Base-by-base conservation (phyloP, 2,329 filamentous ascomycete species). In the Fusarium avenaceum region DNA sequence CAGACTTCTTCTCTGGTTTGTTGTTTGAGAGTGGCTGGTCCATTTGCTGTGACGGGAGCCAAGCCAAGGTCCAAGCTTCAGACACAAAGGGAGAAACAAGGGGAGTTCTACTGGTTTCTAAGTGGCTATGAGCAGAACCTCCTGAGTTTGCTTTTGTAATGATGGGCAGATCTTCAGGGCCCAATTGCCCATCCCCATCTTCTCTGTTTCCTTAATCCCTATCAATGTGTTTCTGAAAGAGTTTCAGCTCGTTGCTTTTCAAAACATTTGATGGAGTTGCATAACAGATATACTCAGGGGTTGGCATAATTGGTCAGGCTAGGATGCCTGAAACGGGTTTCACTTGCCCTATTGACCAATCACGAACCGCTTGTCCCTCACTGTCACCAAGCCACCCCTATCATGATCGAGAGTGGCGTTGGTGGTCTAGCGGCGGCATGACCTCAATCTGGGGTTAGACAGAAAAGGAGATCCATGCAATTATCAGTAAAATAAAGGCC, bases 261-360 rank as follows among this genome's bases (percentile, higher is more conserved):
- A 46, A 61, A 44, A 61, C 56, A 51, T 62, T 62, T 62, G 40
- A 61, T 46, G 43, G 49, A 47, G 32, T 44, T 44, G 60, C 57
- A 56, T 57, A 55, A 62, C 17, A n/a, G 35, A 38, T 47, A 55
- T 51, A 67, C 33, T 48, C 61, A 71, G 59, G 69, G 67, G 61
- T 50, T 52, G 45, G 47, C 48, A 43, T 47, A 49, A 43, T 30
- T 60, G 51, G 53, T 51, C 20, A 33, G 26, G 48, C 52, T 63
- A 68, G 51, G 46, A 72, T 72, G 69, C 66, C 71, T 74, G 72
- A 74, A 72, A 74, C 72, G 65, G 55, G 70, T 73, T 74, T 72
- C 70, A 70, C 49, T 35, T 63, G 4, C 10, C 2, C 3, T 19
- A 7, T 17, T 5, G 14, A 20, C 72, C 68, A 74, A 74, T 74